These are phyloP conservation scores for Hypocreales sp. DNA, from an alignment of 2,329 filamentous ascomycete species.

Conservation along the genomic window DNA sequence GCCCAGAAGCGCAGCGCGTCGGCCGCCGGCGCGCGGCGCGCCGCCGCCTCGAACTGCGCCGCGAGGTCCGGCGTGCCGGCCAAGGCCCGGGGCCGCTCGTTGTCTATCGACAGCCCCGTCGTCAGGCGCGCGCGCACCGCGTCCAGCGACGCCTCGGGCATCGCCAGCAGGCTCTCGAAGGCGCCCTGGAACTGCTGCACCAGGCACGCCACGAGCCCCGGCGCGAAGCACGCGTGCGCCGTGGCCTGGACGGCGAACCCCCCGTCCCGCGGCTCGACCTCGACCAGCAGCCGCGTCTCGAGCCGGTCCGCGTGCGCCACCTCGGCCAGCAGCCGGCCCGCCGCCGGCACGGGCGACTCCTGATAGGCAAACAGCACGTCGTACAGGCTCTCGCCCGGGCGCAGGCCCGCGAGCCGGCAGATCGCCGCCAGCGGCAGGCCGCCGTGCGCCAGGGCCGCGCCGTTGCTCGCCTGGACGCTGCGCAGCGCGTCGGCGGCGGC, in stretches of 20 bases:
- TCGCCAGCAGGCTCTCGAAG: conserved; percentile 13
- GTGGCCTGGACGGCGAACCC: conserved; percentile 29
- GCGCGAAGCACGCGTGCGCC: conserved; percentile 34
- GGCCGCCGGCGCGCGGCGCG: conserved; percentile 28
- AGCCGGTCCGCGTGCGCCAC: conserved; percentile 51
- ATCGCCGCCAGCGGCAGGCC: conserved; percentile 54
- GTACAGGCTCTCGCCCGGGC: conserved; percentile 46
- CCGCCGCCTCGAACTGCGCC: conserved; percentile 37
- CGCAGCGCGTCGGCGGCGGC: conserved; percentile 44
- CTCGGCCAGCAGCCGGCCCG: conserved; percentile 30
- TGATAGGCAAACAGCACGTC: conserved; percentile 77
- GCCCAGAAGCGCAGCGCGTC: conserved; percentile 50
- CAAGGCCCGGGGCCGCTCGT: conserved; percentile 19
- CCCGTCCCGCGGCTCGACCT: conserved; percentile 48
- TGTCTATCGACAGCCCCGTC: conserved; percentile 30
- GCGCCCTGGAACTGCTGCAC: conserved; percentile 45
- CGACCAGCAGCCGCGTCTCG: conserved; percentile 62
- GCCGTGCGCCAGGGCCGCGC: conserved; percentile 47
- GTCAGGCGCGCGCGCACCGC: conserved; percentile 10
- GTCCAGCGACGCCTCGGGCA: conserved; percentile 8
- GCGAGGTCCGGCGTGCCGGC: conserved; percentile 27
- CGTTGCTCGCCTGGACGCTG: conserved; percentile 48
- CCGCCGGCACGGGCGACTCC: conserved; percentile 40
- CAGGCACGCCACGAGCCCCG: conserved; percentile 38
- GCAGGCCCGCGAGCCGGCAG: conserved; percentile 39